Evolutionary conservation across 805 yeast genomes (phyloP), one percentile per base, ranked within the genome.

Genomic region (Myxozyma neglecta): DNA sequence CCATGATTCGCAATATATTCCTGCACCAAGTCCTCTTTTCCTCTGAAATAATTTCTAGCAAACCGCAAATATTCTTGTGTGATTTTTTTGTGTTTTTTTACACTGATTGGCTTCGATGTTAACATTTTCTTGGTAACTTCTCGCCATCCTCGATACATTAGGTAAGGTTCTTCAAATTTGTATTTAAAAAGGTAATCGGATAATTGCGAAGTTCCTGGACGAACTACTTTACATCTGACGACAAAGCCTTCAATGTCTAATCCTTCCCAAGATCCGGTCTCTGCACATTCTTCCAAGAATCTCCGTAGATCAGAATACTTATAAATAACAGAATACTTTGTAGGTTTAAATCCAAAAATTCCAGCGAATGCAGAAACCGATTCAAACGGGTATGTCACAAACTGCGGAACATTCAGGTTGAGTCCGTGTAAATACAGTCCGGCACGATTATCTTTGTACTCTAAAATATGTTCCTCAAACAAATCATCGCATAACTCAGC

Each of bases 91-190:
- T 89, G 90, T 59, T 82, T 81, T 20, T 73, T 74, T 59, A 83
- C 75, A 34, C 69, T 71, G 37, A 65, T 65, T 2, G 70, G 70
- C 14, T 76, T 76, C 1, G 73, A 73, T 0, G 69, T 60, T 9
- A 88, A 79, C 63, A 82, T 82, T 48, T 76, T 77, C 70, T 83
- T 86, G 0, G 97, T 90, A 1, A 85, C 88, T 70, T 94, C 98
- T 67, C 99, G 81, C 83, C 96, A 85, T 69, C 88, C 89, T 61
- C 99, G 81, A 73, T 91, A 94, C 81, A 94, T 81, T 49, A 91
- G 76, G 72, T 94, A 94, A 0, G 99, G 99, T 75, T 94, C 96
- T 68, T 91, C 96, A 73, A 94, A 94, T 74, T 94, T 94, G 77
- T 79, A 94, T 75, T 94, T 94, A 83, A 91, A 94, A 74, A 93